Evolutionary conservation across 1,284 basidiomycete species (phyloP).

Genomic region (Ceratobasidium sp.): DNA sequence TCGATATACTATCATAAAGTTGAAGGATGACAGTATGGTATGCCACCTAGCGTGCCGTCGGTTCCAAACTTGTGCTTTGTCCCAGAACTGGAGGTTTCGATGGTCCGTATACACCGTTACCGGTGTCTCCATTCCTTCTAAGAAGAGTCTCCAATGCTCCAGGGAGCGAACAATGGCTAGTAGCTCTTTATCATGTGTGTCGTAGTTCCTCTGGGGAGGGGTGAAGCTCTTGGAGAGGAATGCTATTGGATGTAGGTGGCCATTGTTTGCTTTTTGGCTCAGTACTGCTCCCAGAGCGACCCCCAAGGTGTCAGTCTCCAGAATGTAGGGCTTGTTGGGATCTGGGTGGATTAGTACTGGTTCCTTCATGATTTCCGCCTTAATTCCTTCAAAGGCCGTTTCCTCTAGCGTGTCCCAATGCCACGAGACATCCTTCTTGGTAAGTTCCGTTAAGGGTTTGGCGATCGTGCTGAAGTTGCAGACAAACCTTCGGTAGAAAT

Average conservation of each 20-base stretch:
- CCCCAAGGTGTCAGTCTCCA: slow-evolving; percentile 25
- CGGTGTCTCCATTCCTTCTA: slow-evolving; percentile 44
- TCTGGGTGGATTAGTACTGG: slow-evolving; percentile 25
- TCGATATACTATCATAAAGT: slow-evolving; percentile 49
- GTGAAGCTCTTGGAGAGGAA: slow-evolving; percentile 10
- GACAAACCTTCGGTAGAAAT: too few relatives aligned
- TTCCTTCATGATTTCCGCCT: slow-evolving; percentile 39
- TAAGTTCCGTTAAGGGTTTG: slow-evolving; percentile 50
- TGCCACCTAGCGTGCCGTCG: slow-evolving; percentile 51
- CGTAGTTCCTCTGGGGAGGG: slow-evolving; percentile 53
- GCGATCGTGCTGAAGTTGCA: slow-evolving; percentile 51
- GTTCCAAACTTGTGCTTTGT: neutral
- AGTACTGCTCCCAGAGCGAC: slow-evolving; percentile 13
- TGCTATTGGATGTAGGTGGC: neutral
- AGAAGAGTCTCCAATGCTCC: slow-evolving; percentile 50
- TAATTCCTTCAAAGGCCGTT: slow-evolving; percentile 52
- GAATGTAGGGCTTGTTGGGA: neutral
- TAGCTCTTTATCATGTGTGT: too few relatives aligned
- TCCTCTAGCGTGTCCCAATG: slow-evolving; percentile 44
- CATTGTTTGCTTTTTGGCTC: slow-evolving; percentile 11
- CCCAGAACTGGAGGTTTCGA: slow-evolving; percentile 31
- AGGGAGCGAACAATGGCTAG: slow-evolving; percentile 44
- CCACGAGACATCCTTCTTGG: slow-evolving; percentile 48
- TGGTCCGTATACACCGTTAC: too few relatives aligned
- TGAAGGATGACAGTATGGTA: neutral